Evolutionary conservation across 306 rosid genomes (phyloP).

Genomic region (Astragalus glycyphyllos): DNA sequence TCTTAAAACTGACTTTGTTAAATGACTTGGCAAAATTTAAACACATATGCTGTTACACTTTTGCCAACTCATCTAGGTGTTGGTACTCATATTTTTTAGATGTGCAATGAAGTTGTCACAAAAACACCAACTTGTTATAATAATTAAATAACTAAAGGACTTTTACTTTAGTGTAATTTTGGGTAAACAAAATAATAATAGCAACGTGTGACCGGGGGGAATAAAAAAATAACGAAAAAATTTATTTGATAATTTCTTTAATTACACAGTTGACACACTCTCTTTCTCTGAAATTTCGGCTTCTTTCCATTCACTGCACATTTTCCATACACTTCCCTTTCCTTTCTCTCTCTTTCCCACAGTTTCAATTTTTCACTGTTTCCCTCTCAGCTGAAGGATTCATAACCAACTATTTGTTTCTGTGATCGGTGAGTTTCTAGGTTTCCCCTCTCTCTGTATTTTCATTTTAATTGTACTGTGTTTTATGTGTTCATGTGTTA

Average conservation of each 20-base stretch:
- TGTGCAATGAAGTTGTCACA: too few relatives aligned
- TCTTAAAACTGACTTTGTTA: too few relatives aligned
- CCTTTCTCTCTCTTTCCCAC: constrained; percentile 23
- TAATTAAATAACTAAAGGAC: too few relatives aligned
- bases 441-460: not conserved
- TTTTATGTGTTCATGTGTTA: not conserved
- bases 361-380: constrained; percentile 42
- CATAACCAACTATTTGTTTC: constrained; percentile 28
- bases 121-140: too few relatives aligned
- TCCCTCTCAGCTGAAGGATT: constrained; percentile 40
- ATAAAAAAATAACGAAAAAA: constrained; percentile 27
- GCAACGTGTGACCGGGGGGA: not conserved
- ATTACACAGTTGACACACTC: constrained; percentile 45
- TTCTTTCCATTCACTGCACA: constrained; percentile 49
- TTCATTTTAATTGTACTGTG: constrained; percentile 13
- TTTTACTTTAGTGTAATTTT: too few relatives aligned
- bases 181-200: too few relatives aligned
- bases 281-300: constrained; percentile 50
- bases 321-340: constrained; percentile 44
- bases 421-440: constrained; percentile 60
- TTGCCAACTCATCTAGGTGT: too few relatives aligned
- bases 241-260: constrained; percentile 35
- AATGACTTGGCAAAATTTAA: too few relatives aligned
- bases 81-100: too few relatives aligned
- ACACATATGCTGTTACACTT: too few relatives aligned